These are phyloP conservation scores for Aspergillus tubingensis DNA, from an alignment of 2,329 filamentous ascomycete species.

Conservation along the genomic window DNA sequence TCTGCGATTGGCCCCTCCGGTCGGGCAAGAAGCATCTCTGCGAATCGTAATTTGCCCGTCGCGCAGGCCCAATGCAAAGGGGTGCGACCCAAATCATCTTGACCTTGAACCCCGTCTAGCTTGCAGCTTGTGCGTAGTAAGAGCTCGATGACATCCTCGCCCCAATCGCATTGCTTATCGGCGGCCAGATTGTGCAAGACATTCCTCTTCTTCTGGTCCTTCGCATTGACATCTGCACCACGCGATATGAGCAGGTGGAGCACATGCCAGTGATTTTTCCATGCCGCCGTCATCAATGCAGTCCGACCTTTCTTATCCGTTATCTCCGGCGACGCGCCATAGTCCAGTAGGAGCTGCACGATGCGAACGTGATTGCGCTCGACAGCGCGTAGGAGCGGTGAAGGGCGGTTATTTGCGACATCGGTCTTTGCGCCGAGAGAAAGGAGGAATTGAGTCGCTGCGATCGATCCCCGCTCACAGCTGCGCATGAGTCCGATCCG, in stretches of 20 bases:
- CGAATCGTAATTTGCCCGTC: slow-evolving; percentile 56
- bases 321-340: slow-evolving; percentile 35
- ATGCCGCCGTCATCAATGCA: slow-evolving; percentile 48
- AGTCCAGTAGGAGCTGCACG: slow-evolving; percentile 45
- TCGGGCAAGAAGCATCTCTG: slow-evolving; percentile 49
- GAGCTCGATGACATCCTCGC: slow-evolving; percentile 46
- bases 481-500: slow-evolving; percentile 44
- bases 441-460: slow-evolving; percentile 40
- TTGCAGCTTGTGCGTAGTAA: slow-evolving; percentile 43
- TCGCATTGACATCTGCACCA: slow-evolving; percentile 39
- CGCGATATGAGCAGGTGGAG: slow-evolving; percentile 41
- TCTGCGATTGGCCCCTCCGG: slow-evolving; percentile 38
- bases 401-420: slow-evolving; percentile 29
- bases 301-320: slow-evolving; percentile 50
- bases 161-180: slow-evolving; percentile 52
- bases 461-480: slow-evolving; percentile 39
- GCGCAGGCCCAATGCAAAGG: slow-evolving; percentile 62
- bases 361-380: slow-evolving; percentile 47
- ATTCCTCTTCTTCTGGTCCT: slow-evolving; percentile 34
- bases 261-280: slow-evolving; percentile 44
- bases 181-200: slow-evolving; percentile 48
- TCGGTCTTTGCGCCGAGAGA: slow-evolving; percentile 41
- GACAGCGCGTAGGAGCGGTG: slow-evolving; percentile 42
- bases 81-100: slow-evolving; percentile 52
- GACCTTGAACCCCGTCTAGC: slow-evolving; percentile 43